Evolutionary conservation across 768 basidiomycete genomes (phyloP).

Genomic region (Leccinellum luteum): DNA sequence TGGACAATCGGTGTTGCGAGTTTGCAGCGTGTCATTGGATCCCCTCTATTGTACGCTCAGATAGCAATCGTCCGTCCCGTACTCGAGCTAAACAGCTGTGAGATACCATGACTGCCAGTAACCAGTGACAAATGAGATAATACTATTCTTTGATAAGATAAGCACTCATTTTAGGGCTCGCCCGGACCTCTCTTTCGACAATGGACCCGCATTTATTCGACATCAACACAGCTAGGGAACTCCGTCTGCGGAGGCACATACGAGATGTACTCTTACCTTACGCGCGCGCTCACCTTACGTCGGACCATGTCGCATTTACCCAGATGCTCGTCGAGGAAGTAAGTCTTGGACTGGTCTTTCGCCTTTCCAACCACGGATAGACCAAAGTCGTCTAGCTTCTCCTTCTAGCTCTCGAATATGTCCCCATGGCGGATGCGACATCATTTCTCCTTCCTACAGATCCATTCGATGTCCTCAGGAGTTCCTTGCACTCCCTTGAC

Average conservation of each 20-base stretch:
- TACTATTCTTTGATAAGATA: neutral
- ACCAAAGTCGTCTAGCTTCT: constrained; percentile 37
- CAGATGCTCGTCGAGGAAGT: constrained; percentile 48
- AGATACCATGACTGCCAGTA: neutral
- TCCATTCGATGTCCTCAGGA: constrained; percentile 46
- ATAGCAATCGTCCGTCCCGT: neutral
- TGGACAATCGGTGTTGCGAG: constrained; percentile 1
- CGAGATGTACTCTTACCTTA: constrained; percentile 55
- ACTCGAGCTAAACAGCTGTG: neutral
- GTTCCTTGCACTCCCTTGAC: constrained; percentile 31
- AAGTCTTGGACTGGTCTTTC: neutral
- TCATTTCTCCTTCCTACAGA: constrained; percentile 54
- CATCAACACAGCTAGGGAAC: constrained; percentile 18
- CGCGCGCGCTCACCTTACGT: constrained; percentile 49
- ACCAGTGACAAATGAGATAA: neutral
- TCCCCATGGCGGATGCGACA: constrained; percentile 50
- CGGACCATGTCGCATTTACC: constrained; percentile 54
- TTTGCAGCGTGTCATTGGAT: neutral
- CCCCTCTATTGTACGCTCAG: neutral
- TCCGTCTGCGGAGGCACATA: constrained; percentile 43
- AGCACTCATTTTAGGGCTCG: neutral
- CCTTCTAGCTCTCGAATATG: constrained; percentile 36
- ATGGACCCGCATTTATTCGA: constrained; percentile 20
- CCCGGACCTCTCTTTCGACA: neutral
- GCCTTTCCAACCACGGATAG: neutral